Base-by-base conservation (phyloP, 805 yeast species). In the Tetrapisispora nanseiensis region DNA sequence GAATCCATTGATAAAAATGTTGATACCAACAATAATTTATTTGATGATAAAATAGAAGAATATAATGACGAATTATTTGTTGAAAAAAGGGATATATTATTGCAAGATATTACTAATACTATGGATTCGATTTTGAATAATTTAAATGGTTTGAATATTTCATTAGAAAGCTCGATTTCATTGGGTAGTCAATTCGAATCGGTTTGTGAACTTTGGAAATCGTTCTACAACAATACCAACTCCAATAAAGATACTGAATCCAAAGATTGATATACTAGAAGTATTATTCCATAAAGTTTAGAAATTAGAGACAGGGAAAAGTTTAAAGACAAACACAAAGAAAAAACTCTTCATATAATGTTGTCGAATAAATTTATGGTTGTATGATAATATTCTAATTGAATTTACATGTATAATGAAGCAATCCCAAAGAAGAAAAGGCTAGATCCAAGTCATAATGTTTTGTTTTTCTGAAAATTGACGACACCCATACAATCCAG, bases 151-250 rank as follows among this genome's bases (percentile, higher is more conserved):
- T 63, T 83, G 45, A 82, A 82, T 55, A 68, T 86, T 34, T 74
- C 87, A 0, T 62, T 83, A 40, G 82, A 80, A 49, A 78, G 75
- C 33, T 74, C 79, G 2, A 71, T 81, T 13, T 80, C 82, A 19
- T 85, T 83, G 3, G 89, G 92, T 1, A 77, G 78, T 53, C 89
- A 81, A 46, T 83, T 82, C 51, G 84, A 82, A 44, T 73, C 75
- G 39, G 84, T 82, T 13, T 74, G 87, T 3, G 63, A 70, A n/a
- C 65, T 82, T 28, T 83, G 94, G 94, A 65, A 71, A 27, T 71
- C 71, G 29, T 82, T 82, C 52, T 81, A 82, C 51, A 75, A 76
- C 52, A 78, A 23, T 18, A 35, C 16, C 20, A 18, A 24, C 13
- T 78, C 0, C 39, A 68, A 18, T 64, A 35, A 15, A 8, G 30